A percentile compares a stretch with the other conserved stretches of the same genome.
phyloP scores from a whole-genome alignment of 2,329 filamentous ascomycete genomes.

The Leptographium galeiforme region DNA sequence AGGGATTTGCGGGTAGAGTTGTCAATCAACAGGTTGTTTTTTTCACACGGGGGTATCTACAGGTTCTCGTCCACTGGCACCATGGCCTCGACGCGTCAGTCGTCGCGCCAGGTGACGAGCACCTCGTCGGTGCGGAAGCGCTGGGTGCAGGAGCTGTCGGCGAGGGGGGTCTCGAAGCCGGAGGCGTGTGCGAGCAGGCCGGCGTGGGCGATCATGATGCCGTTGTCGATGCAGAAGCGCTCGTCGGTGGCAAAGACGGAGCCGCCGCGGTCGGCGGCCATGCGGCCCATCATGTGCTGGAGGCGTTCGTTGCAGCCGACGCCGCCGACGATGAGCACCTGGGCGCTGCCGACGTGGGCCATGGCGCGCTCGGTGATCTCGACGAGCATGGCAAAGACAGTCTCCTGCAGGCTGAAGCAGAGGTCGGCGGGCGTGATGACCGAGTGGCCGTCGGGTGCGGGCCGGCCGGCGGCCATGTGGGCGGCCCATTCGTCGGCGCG shows the following conservation, averaged over 20 bases:
- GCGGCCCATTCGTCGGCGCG: conserved; percentile 68
- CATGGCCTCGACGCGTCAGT: too few species aligned
- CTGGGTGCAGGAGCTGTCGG: conserved; percentile 76
- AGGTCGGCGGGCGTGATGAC: conserved; percentile 75
- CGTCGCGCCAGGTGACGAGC: conserved; percentile 58
- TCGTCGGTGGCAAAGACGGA: conserved; percentile 93
- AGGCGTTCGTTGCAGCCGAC: conserved; percentile 90
- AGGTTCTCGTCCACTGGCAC: too few species aligned
- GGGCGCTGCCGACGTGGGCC: conserved; percentile 84
- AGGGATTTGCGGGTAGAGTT: background rate
- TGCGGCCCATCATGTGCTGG: conserved; percentile 96
- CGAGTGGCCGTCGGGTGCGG: conserved; percentile 34
- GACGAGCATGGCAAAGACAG: conserved; percentile 90
- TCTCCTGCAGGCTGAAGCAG: conserved; percentile 92
- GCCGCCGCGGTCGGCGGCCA: conserved; percentile 80
- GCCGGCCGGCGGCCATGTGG: conserved; percentile 39
- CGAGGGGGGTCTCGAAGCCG: conserved; percentile 62
- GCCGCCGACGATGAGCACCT: conserved; percentile 90
- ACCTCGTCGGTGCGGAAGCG: conserved; percentile 75
- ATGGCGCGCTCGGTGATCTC: conserved; percentile 98
- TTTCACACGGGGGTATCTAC: too few species aligned
- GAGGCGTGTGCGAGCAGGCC: conserved; percentile 74
- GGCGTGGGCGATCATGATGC: conserved; percentile 98
- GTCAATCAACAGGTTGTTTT: too few species aligned
- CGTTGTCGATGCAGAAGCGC: conserved; percentile 96